Conservation (phyloP, 495 filamentous ascomycete species). For the Aspergillus sparsus region DNA sequence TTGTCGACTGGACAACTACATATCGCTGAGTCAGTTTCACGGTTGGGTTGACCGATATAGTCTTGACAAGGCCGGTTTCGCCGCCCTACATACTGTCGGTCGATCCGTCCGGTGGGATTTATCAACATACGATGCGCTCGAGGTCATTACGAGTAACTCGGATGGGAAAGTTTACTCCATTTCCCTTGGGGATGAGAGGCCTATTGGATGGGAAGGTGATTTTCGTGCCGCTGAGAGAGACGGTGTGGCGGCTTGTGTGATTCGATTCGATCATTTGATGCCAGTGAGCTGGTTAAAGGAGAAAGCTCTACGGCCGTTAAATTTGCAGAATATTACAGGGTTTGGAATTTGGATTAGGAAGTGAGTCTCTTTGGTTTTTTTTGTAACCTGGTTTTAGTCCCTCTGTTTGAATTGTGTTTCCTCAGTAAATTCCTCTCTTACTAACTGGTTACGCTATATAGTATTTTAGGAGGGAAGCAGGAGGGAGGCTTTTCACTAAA, state of each 20-base stretch:
- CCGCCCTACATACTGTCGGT: conserved; percentile 1
- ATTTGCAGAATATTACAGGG: conserved; percentile 1
- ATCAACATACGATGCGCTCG: conserved; percentile 50
- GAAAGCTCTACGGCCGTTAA: background rate
- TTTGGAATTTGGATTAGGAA: conserved; percentile 13
- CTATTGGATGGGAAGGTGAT: background rate
- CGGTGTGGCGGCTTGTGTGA: background rate
- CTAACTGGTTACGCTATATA: background rate
- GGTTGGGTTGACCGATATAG: conserved; percentile 11
- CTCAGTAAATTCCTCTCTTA: too few relatives aligned
- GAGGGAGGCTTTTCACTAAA: conserved; percentile 13
- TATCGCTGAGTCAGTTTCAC: conserved; percentile 7
- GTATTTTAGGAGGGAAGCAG: background rate
- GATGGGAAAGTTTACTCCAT: conserved; percentile 62
- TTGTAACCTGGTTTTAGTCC: too few relatives aligned
- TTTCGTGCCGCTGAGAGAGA: conserved; percentile 6
- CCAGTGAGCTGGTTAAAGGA: background rate
- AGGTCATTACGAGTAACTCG: conserved; percentile 28
- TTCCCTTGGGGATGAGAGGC: conserved; percentile 59
- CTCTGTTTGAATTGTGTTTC: too few relatives aligned
- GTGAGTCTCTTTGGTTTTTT: conserved; percentile 1
- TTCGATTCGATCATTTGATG: conserved; percentile 3
- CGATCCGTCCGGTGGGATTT: conserved; percentile 35
- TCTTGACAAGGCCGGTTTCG: conserved; percentile 1
- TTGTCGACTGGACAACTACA: background rate